Conservation (phyloP, 352 stramenopile species). For the Phytophthora aleatoria region DNA sequence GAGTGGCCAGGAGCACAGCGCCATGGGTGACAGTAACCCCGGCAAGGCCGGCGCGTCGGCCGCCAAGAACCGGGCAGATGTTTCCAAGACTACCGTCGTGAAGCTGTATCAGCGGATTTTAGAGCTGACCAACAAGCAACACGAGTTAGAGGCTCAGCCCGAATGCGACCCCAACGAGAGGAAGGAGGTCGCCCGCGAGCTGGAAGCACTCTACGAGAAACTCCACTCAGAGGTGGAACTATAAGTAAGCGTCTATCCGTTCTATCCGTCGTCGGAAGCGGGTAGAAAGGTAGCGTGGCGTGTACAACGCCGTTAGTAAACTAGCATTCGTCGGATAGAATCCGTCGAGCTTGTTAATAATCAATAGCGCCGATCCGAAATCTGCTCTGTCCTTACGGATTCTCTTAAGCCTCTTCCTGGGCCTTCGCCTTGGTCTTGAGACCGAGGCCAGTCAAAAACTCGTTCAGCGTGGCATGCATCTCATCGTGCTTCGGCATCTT, state of each 20-base stretch:
- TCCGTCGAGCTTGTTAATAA: constrained; percentile 24
- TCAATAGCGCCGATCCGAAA: constrained; percentile 13
- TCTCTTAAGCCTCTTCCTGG: neutral
- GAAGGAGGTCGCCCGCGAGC: constrained; percentile 45
- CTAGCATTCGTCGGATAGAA: constrained; percentile 16
- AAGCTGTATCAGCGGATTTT: constrained; percentile 69
- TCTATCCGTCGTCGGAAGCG: constrained; percentile 28
- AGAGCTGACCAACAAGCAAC: constrained; percentile 63
- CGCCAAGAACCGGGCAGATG: constrained; percentile 21
- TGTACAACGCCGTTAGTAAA: constrained; percentile 22
- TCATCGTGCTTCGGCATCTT: constrained; percentile 49
- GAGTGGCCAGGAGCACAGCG: constrained; percentile 34
- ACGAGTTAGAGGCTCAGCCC: constrained; percentile 49
- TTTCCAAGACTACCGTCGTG: constrained; percentile 51
- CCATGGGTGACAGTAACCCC: constrained; percentile 23
- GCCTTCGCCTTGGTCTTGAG: constrained; percentile 30
- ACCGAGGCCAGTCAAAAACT: constrained; percentile 23
- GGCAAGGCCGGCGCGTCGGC: constrained; percentile 11
- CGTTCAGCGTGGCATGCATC: constrained; percentile 34
- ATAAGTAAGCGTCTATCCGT: constrained; percentile 32
- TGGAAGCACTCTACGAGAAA: constrained; percentile 58
- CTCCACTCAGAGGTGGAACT: constrained; percentile 46
- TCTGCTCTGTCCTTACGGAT: neutral
- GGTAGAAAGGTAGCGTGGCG: constrained; percentile 14
- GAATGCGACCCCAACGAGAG: constrained; percentile 42